Percentiles rank a stretch among this genome's conserved stretches.
Evolutionary conservation across 2,329 filamentous ascomycete genomes (phyloP).

Genomic region (Cordyceps militaris): DNA sequence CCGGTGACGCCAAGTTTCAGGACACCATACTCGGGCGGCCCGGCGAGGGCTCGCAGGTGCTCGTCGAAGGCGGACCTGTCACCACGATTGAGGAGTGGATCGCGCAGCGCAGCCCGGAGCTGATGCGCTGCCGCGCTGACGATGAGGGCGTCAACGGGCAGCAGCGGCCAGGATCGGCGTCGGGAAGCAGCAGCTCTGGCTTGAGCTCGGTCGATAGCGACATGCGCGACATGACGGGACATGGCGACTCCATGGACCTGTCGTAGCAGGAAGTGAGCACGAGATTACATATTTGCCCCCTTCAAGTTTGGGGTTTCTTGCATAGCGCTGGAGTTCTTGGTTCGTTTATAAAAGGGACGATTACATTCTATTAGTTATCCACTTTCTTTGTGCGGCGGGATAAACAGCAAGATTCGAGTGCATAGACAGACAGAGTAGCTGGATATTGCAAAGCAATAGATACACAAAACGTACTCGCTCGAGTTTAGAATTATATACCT

Average conservation of each 20-base stretch:
- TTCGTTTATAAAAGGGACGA: not conserved
- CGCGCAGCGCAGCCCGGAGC: constrained; percentile 21
- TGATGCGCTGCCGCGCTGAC: not conserved
- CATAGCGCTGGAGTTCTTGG: constrained; percentile 38
- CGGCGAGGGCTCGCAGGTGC: constrained; percentile 62
- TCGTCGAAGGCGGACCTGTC: constrained; percentile 65
- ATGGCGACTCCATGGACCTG: constrained; percentile 6
- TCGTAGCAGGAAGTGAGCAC: not conserved
- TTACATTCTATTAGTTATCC: not conserved
- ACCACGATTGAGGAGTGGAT: constrained; percentile 33
- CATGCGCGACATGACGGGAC: not conserved
- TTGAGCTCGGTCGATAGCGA: constrained; percentile 45
- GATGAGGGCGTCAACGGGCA: constrained; percentile 6
- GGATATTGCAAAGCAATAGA: not conserved
- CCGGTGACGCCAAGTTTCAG: constrained; percentile 77
- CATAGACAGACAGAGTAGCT: not conserved
- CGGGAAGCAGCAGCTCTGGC: constrained; percentile 38
- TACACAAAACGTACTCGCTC: not conserved
- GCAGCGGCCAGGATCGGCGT: constrained; percentile 27
- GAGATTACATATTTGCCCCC: not conserved
- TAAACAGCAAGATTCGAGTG: too few species aligned
- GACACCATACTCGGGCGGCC: constrained; percentile 75
- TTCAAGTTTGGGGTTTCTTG: constrained; percentile 15
- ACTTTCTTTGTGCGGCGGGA: not conserved
- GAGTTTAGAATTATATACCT: too few species aligned